Evolutionary conservation across 108 stramenopile genomes (phyloP), one percentile per base, ranked within the genome.

Genomic region (Parietichytrium sp.): DNA sequence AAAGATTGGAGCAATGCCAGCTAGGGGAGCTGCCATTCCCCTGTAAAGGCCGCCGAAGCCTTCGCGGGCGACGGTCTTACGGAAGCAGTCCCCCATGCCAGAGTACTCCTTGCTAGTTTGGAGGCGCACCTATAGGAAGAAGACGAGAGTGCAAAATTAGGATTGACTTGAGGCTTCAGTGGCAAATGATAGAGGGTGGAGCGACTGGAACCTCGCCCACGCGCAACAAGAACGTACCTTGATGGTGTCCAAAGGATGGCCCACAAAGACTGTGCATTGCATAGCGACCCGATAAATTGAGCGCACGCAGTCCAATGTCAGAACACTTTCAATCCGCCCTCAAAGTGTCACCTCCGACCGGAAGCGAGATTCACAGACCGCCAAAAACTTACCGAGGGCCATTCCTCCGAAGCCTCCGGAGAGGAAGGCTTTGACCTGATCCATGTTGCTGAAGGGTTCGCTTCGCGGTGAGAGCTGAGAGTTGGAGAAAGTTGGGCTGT

Each of bases 401-500:
- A 81, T 23, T 78, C 83, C 83, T 36, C 83, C 83, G 36, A 84
- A 82, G 3, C 83, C 83, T 48, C 83, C 83, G 18, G 83, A 82
- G 7, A 84, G 27, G 29, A 84, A 84, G 77, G 78, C 80, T 54
- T 82, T 78, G 6, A 80, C 15, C 12, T 23, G 29, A 0, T 53
- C 52, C 52, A 29, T 27, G 27, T 27, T 53, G 27, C n/a, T 53
- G 49, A 16, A 16, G 16, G 49, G 16, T 50, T 18, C n/a, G 49
- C 49, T 50, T 89, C 98, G 96, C 97, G 47, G 96, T 97, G 82
- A 96, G 82, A 54, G 98, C 98, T n/a, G n/a, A n/a, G n/a, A n/a
- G n/a, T n/a, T n/a, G n/a, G n/a, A n/a, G n/a, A 78, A 91, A 94
- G n/a, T n/a, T n/a, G n/a, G n/a, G n/a, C n/a, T n/a, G n/a, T n/a